phyloP scores from a whole-genome alignment of 257 asterid genomes.

The Scutellaria baicalensis region DNA sequence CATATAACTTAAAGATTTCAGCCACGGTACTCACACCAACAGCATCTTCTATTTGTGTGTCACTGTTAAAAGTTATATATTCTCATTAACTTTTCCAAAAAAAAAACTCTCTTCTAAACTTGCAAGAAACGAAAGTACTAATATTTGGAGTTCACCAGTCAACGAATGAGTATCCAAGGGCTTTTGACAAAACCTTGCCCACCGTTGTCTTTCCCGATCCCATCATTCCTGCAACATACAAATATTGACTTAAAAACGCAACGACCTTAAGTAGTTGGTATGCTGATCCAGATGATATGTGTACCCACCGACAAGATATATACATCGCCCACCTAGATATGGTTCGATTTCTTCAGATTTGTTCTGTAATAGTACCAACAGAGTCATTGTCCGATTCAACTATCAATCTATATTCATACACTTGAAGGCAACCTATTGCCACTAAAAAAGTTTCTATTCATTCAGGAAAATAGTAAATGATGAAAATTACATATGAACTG shows the following conservation, averaged over 20 bases:
- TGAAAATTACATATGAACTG: conserved; percentile 12
- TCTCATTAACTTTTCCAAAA: not conserved
- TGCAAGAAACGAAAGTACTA: conserved; percentile 1
- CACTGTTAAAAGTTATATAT: too few species aligned
- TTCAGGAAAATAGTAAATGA: not conserved
- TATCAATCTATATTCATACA: not conserved
- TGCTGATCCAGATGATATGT: not conserved
- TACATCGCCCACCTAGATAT: conserved; percentile 60
- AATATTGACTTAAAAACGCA: not conserved
- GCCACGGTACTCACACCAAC: conserved; percentile 63
- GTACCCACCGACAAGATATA: conserved; percentile 86
- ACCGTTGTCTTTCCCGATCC: conserved; percentile 97
- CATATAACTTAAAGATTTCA: conserved; percentile 62
- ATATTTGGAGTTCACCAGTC: conserved; percentile 64
- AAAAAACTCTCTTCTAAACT: not conserved
- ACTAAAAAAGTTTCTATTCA: not conserved
- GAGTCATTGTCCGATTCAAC: conserved; percentile 17
- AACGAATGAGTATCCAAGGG: conserved; percentile 71
- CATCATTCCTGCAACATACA: conserved; percentile 72
- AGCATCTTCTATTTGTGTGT: conserved; percentile 60
- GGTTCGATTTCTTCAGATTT: conserved; percentile 64
- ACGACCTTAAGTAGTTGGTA: not conserved
- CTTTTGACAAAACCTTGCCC: conserved; percentile 72
- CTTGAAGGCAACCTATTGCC: not conserved
- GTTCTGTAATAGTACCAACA: conserved; percentile 44